Base-by-base conservation (phyloP, 495 filamentous ascomycete species). In the Choiromyces venosus region DNA sequence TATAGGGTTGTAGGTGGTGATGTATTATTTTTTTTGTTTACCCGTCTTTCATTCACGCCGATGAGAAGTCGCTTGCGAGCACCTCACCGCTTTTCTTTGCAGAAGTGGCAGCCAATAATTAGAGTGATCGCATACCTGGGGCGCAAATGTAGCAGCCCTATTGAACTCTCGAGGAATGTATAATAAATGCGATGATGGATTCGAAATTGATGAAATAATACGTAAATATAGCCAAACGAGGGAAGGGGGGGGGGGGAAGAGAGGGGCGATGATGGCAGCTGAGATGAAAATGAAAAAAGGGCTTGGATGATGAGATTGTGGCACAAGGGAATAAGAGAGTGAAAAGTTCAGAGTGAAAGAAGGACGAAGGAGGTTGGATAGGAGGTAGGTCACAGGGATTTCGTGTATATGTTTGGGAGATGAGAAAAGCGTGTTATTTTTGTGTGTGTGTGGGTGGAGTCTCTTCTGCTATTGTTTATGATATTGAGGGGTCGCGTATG, bases 271-370 rank as follows among this genome's bases (percentile, higher is more conserved):
- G 65, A 40, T 37, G 46, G 72, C 72, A 61, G 52, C 52, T 61
- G 52, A 61, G 52, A 61, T 10, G 52, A 25, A 56, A 56, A 56
- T 56, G 46, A 25, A 3, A 56, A 25, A 56, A n/a, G 69, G 72
- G 65, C 65, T 72, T 37, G 38, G 52, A 39, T 73, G 75, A 77
- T 77, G 75, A 77, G 75, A 77, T 77, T 61, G 75, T 77, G 76
- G 74, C 37, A 33, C 52, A 33, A 7, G 12, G 44, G 44, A n/a
- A n/a, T n/a, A n/a, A n/a, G n/a, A n/a, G n/a, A n/a, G n/a, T n/a
- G 52, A 16, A 61, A n/a, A n/a, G n/a, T n/a, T n/a, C 4, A 33
- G 3, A 29, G 52, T 61, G 52, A 33, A 46, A 68, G 56, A 39
- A 39, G 66, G 72, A 77, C 66, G 69, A 67, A 64, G 75, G 37